A percentile compares a stretch with the other conserved stretches of the same genome.
Evolutionary conservation across 257 asterid species (phyloP).

Genomic region (Verbena officinalis): DNA sequence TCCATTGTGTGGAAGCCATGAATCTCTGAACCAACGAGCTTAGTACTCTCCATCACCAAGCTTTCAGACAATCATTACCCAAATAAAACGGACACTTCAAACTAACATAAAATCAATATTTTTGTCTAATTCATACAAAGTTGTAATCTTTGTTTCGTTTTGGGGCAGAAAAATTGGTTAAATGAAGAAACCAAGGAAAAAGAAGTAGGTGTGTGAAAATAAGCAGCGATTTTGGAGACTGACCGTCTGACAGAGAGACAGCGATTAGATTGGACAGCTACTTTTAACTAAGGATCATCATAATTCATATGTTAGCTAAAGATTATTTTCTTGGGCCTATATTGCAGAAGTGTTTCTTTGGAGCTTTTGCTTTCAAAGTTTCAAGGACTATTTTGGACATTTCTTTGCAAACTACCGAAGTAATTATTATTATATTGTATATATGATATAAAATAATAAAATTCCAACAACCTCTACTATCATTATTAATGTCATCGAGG

Average conservation of each 20-base stretch:
- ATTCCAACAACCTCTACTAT: no score
- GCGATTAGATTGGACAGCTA: background rate
- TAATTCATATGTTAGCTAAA: background rate
- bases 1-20: slow-evolving; percentile 1
- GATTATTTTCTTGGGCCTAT: background rate
- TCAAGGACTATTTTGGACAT: background rate
- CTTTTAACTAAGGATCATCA: no score
- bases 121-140: background rate
- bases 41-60: background rate
- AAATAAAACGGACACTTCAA: background rate
- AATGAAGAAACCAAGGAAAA: background rate
- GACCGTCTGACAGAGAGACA: background rate
- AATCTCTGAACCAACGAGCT: background rate
- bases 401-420: no score
- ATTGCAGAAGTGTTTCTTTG: background rate
- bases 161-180: background rate
- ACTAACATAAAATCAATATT: background rate
- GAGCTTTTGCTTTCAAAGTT: background rate
- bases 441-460: no score
- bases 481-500: no score
- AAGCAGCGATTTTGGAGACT: background rate
- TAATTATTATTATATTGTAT: no score
- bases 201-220: background rate
- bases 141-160: background rate
- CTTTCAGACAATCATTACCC: slow-evolving; percentile 31